A percentile compares a stretch with the other conserved stretches of the same genome.
These are phyloP conservation scores for Leccinum longicurvipes DNA, from an alignment of 768 basidiomycete genomes.

Conservation along the genomic window DNA sequence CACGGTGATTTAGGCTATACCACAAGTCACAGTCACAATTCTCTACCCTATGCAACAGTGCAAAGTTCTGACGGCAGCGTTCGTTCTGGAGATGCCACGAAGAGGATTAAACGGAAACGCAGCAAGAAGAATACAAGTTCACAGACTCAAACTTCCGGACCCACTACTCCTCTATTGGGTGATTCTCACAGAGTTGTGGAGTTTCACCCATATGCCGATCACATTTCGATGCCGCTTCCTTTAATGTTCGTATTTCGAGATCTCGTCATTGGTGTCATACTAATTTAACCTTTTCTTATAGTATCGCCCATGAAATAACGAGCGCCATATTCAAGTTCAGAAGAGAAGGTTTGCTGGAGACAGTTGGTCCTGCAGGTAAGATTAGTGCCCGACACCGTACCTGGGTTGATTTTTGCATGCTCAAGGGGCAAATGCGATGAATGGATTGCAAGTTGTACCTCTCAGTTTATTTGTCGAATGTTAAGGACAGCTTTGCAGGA, in stretches of 20 bases:
- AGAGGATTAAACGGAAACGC: conserved; percentile 66
- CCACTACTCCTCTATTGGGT: conserved; percentile 62
- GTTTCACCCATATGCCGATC: conserved; percentile 54
- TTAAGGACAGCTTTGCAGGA: conserved; percentile 38
- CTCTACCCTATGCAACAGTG: conserved; percentile 44
- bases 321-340: conserved; percentile 69
- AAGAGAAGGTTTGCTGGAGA: conserved; percentile 79
- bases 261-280: not conserved
- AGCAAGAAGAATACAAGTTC: conserved; percentile 51
- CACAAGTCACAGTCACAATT: conserved; percentile 30
- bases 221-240: conserved; percentile 74
- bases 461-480: not conserved
- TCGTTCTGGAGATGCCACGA: conserved; percentile 50
- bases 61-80: conserved; percentile 28
- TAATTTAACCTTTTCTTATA: conserved; percentile 23
- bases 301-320: conserved; percentile 80
- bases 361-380: conserved; percentile 83
- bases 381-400: not conserved
- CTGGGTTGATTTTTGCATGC: not conserved
- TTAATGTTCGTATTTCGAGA: conserved; percentile 52
- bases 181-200: conserved; percentile 55
- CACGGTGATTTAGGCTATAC: conserved; percentile 43
- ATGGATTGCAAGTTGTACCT: conserved; percentile 46
- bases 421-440: conserved; percentile 75
- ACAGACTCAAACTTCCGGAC: conserved; percentile 24